Evolutionary conservation across 352 stramenopile genomes (phyloP).

Genomic region (Globisporangium viniferum): DNA sequence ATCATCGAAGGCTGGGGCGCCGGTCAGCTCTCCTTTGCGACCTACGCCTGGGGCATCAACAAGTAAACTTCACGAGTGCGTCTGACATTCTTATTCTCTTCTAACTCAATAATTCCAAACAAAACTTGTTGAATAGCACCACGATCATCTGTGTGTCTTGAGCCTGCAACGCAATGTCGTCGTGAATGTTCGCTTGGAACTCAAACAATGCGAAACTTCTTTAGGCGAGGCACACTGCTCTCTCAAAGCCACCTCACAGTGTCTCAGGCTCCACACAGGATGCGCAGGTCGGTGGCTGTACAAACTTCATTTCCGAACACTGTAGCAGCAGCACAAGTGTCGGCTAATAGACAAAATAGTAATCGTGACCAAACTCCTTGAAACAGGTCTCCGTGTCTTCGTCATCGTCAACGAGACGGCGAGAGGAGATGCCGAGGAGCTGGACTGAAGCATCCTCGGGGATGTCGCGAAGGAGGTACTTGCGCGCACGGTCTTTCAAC

Average conservation of each 20-base stretch:
- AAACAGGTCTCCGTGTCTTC: slow-evolving; percentile 10
- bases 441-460: not conserved
- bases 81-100: not conserved
- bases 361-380: not conserved
- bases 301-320: not conserved
- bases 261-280: not conserved
- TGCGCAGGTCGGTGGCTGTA: not conserved
- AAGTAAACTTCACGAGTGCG: slow-evolving; percentile 4
- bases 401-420: slow-evolving; percentile 4
- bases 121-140: not conserved
- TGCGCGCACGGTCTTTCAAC: slow-evolving; percentile 11
- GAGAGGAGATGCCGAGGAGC: slow-evolving; percentile 8
- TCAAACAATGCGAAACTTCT: not conserved
- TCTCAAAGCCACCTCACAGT: not conserved
- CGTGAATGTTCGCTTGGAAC: not conserved
- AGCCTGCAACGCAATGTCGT: not conserved
- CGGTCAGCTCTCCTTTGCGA: slow-evolving; percentile 38
- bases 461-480: not conserved
- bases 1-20: slow-evolving; percentile 28
- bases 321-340: not conserved
- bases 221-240: no score
- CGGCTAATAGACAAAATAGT: slow-evolving; percentile 13
- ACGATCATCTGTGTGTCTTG: not conserved
- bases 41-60: slow-evolving; percentile 33
- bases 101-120: slow-evolving; percentile 2